Evolutionary conservation across 495 filamentous ascomycete genomes (phyloP), one percentile per base, ranked within the genome.

Genomic region (Podospora anserina): DNA sequence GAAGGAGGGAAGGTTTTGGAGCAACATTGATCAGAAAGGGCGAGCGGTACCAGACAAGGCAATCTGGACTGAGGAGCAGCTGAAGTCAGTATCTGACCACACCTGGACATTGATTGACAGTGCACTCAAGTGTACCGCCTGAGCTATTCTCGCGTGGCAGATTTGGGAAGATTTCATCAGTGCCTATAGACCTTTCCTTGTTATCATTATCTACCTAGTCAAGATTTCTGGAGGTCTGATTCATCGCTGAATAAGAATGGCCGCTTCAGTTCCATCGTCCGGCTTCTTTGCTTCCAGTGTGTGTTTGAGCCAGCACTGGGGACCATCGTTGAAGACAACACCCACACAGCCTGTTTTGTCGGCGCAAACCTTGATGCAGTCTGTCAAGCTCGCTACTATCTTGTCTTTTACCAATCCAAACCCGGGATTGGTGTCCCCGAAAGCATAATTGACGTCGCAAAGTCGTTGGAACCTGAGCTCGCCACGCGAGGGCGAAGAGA

Each of bases 21-120:
- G 70, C 30, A 66, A 66, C 27, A 72, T 74, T 62, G 67, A 72
- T 49, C 58, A 69, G 6, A 74, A 72, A 66, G 72, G 72, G n/a
- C 34, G 53, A 1, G 11, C 28, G 55, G 27, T 72, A 20, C 65
- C 58, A 27, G 65, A 63, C 13, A 74, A 74, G 60, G 66, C 64
- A 16, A 34, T 66, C 32, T 74, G 72, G 69, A 66, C 27, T 1
- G 61, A 69, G 3, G 72, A 71, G 30, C 72, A 74, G 61, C 62
- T 66, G 23, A 28, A 61, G 0, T 65, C 54, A 30, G 64, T 69
- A 2, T 30, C 49, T 9, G 60, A 57, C 4, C 70, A 72, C 39
- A 72, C 70, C n/a, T 69, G 70, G 67, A 19, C 64, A 44, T 15
- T 68, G 4, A 44, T 72, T 9, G 70, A 72, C 53, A 55, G 27